These are phyloP conservation scores for Malassezia dermatis DNA, from an alignment of 1,284 basidiomycete species.

Conservation along the genomic window DNA sequence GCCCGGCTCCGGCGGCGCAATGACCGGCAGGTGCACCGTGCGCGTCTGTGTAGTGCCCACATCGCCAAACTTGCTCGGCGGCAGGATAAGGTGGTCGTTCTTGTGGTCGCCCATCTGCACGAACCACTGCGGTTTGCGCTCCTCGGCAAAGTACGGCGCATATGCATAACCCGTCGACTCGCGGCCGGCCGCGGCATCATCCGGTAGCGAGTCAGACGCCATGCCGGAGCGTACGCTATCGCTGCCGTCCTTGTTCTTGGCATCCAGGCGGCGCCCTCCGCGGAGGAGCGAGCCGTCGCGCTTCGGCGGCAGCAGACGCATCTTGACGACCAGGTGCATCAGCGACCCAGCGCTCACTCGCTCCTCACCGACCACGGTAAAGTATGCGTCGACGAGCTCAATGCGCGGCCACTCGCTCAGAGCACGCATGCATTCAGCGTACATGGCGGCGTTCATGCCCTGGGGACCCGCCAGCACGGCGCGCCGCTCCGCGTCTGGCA, in stretches of 20 bases:
- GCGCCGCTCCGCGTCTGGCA: conserved; percentile 50
- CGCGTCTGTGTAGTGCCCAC: conserved; percentile 60
- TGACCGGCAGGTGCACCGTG: conserved; percentile 82
- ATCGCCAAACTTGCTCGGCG: conserved; percentile 65
- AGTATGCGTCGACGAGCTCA: conserved; percentile 72
- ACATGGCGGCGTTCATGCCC: conserved; percentile 39
- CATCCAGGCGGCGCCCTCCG: conserved; percentile 29
- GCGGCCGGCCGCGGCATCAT: conserved; percentile 42
- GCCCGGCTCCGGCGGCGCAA: conserved; percentile 75
- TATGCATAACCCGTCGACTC: conserved; percentile 61
- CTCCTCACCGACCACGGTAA: conserved; percentile 76
- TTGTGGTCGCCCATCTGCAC: conserved; percentile 75
- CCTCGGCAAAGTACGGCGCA: conserved; percentile 76
- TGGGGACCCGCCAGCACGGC: conserved; percentile 28
- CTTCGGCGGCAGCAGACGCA: conserved; percentile 58
- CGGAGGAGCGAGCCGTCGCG: conserved; percentile 33
- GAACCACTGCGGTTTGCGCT: conserved; percentile 49
- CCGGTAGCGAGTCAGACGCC: conserved; percentile 19
- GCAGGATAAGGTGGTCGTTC: conserved; percentile 76
- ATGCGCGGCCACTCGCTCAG: conserved; percentile 66
- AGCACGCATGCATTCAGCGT: conserved; percentile 60
- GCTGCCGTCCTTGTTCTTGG: conserved; percentile 48
- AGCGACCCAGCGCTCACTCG: conserved; percentile 78
- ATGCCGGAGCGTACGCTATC: conserved; percentile 30
- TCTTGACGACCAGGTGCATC: conserved; percentile 74